Evolutionary conservation across 2,329 filamentous ascomycete species (phyloP).

Genomic region (Aureobasidium lini): DNA sequence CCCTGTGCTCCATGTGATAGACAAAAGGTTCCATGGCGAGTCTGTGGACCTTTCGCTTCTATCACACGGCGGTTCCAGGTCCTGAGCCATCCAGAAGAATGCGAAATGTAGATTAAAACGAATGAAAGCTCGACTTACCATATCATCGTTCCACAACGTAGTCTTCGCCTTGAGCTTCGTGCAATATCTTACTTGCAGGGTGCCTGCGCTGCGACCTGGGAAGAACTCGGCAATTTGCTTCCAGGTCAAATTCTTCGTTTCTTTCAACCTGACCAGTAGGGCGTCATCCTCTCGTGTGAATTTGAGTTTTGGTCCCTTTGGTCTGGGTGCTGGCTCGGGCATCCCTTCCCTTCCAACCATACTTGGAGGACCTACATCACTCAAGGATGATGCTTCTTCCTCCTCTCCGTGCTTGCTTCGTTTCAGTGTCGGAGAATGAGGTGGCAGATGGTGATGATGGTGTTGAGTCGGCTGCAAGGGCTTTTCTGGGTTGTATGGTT

Average conservation of each 20-base stretch:
- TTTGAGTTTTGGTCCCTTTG: slow-evolving; percentile 82
- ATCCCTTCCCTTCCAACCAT: slow-evolving; percentile 82
- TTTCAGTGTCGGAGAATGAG: slow-evolving; percentile 62
- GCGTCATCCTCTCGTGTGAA: slow-evolving; percentile 90
- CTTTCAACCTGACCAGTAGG: slow-evolving; percentile 80
- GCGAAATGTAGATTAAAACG: background rate
- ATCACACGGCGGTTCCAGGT: background rate
- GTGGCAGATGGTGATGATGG: slow-evolving; percentile 74
- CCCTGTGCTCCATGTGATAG: no score
- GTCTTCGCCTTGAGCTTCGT: slow-evolving; percentile 93
- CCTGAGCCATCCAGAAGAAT: background rate
- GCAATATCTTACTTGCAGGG: slow-evolving; percentile 87
- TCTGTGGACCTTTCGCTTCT: no score
- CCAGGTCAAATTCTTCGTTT: slow-evolving; percentile 92
- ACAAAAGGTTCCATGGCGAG: no score
- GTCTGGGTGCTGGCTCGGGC: slow-evolving; percentile 72
- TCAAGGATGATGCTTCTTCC: slow-evolving; percentile 34
- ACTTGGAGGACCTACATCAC: slow-evolving; percentile 58
- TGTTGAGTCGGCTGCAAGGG: slow-evolving; percentile 37
- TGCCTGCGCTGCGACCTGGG: slow-evolving; percentile 80
- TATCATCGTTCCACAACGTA: slow-evolving; percentile 88
- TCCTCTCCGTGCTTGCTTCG: slow-evolving; percentile 45
- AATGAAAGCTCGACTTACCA: slow-evolving; percentile 50
- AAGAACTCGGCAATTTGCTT: slow-evolving; percentile 98
- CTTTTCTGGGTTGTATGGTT: background rate